Base-by-base conservation (phyloP, 129 eudicot species). In the Erigeron canadensis region DNA sequence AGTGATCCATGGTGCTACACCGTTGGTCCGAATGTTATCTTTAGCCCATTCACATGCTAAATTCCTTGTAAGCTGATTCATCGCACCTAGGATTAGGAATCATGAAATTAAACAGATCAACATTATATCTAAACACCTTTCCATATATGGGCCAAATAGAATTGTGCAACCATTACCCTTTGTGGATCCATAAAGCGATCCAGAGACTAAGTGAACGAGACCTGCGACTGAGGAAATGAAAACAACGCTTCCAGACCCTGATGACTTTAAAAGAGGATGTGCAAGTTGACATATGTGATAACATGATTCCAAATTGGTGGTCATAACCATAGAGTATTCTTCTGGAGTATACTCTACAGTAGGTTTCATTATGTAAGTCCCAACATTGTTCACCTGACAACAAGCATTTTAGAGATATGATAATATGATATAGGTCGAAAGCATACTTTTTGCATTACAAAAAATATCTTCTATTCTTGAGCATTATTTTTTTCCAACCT, bases 1-100 rank as follows among this genome's bases (percentile, higher is more conserved):
- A 77, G 71, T 91, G 77, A 69, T 79, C 89, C 93, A 82, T 13
- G 97, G 97, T 17, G 97, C 87, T 74, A 88, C 96, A 74, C 81
- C 42, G 74, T 88, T 91, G 23, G 76, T 79, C 63, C 96, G 86
- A 23, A 28, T 28, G 34, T 28, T 28, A 28, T 28, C 34, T 28
- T 28, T 28, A 28, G 34, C 34, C 34, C n/a, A n/a, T n/a, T n/a
- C n/a, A n/a, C n/a, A n/a, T n/a, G n/a, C n/a, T n/a, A n/a, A n/a
- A n/a, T n/a, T n/a, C n/a, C n/a, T n/a, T n/a, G n/a, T n/a, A n/a
- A n/a, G n/a, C n/a, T n/a, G n/a, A n/a, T n/a, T n/a, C n/a, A n/a
- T n/a, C n/a, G n/a, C n/a, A n/a, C n/a, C n/a, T n/a, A n/a, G n/a
- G n/a, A n/a, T n/a, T n/a, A n/a, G n/a, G n/a, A n/a, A n/a, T n/a